Evolutionary conservation across 225 moss, liverwort and hornwort species (phyloP), one percentile per base, ranked within the genome.

Genomic region (Marchantia polymorpha): DNA sequence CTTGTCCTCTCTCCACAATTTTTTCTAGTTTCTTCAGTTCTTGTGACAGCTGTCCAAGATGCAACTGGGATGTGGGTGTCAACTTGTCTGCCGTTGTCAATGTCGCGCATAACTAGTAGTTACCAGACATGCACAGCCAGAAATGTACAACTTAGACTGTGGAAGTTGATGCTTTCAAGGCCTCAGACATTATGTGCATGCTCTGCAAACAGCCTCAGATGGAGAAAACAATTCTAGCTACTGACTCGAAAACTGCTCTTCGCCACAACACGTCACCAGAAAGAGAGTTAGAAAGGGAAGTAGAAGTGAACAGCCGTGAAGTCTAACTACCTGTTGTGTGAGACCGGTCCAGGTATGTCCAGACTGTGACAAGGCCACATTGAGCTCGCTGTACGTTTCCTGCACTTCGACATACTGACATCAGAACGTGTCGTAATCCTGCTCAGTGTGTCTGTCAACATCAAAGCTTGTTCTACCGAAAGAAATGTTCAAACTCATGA

Each of bases 261-360:
- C 29, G 16, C 20, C 20, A 31, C 46, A 7, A 69, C 16, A 7
- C 3, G 10, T 47, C 14, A 46, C 30, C 15, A 7, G 14, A 22
- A 60, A 39, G 46, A 7, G 0, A 22, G n/a, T 11, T 46, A 69
- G 13, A 53, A 6, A 49, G 76, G 0, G 29, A 47, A 23, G 47
- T 12, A 14, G 52, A 48, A 39, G 39, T 39, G 39, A 39, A 39
- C 39, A 39, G 2, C 39, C 39, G 39, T 2, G 5, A 39, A 39
- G 5, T 39, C 39, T 39, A 52, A 23, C 46, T 64, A 85, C 84
- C 84, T 87, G 84, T 77, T 87, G 84, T 48, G 87, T 87, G 23
- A 87, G 80, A 16, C 82, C 87, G 29, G 87, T 87, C 87, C 87
- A 87, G 20, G 77, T 47, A 69, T 84, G 87, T 52, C 82, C 87